Percentiles rank a stretch among this genome's conserved stretches.
Evolutionary conservation across 306 rosid species (phyloP).

Genomic region (Senna siamea): DNA sequence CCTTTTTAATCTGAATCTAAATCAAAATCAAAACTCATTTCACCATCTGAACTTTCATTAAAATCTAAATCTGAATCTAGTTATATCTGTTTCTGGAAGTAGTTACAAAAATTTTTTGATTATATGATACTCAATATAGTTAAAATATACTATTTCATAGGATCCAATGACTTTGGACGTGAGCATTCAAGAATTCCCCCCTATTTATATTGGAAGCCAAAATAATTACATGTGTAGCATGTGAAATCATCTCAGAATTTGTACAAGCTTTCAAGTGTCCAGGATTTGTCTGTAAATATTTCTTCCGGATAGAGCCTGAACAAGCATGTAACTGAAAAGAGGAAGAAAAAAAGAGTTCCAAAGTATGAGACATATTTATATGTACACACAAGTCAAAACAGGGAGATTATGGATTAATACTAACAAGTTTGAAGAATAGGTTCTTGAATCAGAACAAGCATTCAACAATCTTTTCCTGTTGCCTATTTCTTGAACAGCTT

Average conservation of each 20-base stretch:
- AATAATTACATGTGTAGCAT: constrained; percentile 21
- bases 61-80: background rate
- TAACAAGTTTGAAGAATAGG: constrained; percentile 44
- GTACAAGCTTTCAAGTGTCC: constrained; percentile 21
- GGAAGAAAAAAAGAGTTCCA: background rate
- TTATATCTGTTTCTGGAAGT: constrained; percentile 21
- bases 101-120: constrained; percentile 10
- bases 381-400: background rate
- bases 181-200: constrained; percentile 33
- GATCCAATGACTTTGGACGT: constrained; percentile 21
- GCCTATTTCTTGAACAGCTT: constrained; percentile 34
- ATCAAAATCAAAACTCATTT: background rate
- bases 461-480: constrained; percentile 26
- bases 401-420: constrained; percentile 36
- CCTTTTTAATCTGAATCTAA: background rate
- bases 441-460: constrained; percentile 25
- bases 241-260: constrained; percentile 30
- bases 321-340: constrained; percentile 34
- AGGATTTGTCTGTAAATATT: constrained; percentile 20
- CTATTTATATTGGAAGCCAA: constrained; percentile 25
- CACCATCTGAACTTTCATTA: background rate
- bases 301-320: constrained; percentile 26
- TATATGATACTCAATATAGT: constrained; percentile 17
- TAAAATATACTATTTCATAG: constrained; percentile 22
- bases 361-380: background rate